Percentiles rank a stretch among this genome's conserved stretches.
phyloP scores from a whole-genome alignment of 331 rosid species.

The Phaseolus coccineus region DNA sequence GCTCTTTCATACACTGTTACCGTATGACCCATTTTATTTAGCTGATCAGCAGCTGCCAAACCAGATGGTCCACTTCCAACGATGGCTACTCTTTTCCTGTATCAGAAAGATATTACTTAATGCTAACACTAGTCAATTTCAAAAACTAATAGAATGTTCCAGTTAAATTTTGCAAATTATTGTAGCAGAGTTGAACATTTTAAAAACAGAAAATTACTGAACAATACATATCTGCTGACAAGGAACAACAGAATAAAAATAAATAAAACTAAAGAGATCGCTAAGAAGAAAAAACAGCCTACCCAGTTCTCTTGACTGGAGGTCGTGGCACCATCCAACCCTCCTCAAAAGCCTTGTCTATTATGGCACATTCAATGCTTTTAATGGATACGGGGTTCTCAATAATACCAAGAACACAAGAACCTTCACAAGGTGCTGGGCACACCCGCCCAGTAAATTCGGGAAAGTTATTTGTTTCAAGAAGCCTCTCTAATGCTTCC shows the following conservation, averaged over 20 bases:
- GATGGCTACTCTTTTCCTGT: constrained; percentile 88
- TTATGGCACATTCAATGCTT: constrained; percentile 94
- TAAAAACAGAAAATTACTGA: constrained; percentile 6
- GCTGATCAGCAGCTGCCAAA: constrained; percentile 98
- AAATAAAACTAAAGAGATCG: neutral
- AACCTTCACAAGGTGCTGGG: constrained; percentile 98
- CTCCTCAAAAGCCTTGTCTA: constrained; percentile 98
- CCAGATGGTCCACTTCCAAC: constrained; percentile 99
- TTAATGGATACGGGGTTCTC: constrained; percentile 96
- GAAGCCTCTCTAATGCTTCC: constrained; percentile 93
- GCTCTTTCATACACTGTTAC: constrained; percentile 93
- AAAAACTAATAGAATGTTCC: neutral
- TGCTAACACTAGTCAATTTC: neutral
- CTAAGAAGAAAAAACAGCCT: constrained; percentile 38
- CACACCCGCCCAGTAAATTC: constrained; percentile 99
- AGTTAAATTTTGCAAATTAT: neutral
- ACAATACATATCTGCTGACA: constrained; percentile 18
- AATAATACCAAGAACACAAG: constrained; percentile 97
- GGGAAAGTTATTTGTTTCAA: constrained; percentile 97
- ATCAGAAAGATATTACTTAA: constrained; percentile 28
- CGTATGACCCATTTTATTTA: constrained; percentile 86
- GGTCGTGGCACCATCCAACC: constrained; percentile 99
- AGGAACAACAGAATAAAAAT: constrained; percentile 13
- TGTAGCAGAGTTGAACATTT: constrained; percentile 2
- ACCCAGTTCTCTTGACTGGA: constrained; percentile 90